Base-by-base conservation (phyloP, 23 red algal species). In the Gracilaria gracilis region DNA sequence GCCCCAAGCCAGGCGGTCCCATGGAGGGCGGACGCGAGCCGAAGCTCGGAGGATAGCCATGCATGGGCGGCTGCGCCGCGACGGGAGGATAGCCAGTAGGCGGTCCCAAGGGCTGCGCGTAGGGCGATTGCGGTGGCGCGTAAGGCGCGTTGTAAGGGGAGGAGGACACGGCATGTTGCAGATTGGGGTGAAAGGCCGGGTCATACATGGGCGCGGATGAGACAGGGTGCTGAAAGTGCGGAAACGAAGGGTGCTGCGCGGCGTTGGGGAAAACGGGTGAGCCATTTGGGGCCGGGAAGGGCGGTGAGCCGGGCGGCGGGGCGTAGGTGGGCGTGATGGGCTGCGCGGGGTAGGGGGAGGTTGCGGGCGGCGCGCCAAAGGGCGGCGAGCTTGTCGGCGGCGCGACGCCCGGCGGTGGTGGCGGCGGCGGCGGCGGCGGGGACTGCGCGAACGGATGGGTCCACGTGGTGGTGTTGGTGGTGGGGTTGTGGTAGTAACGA, bases 401-500 rank as follows among this genome's bases (percentile, higher is more conserved):
- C 42, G 81, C 24, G 11, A 37, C 8, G 0, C 9, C 47, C 2
- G 79, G 21, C 11, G 55, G 81, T 4, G 55, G 81, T 4, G 81
- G 55, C 7, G 81, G 57, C 9, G 81, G 58, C 4, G 81, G 42
- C n/a, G 81, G 58, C 28, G 57, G 23, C 0, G 42, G n/a, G 1
- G 27, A 34, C 9, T 53, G 44, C 28, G 47, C 12, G 19, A 20
- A 39, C 14, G 81, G 81, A 7, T 36, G 81, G 37, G 61, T 85
- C 81, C 81, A 85, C 5, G 57, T 48, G 59, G 81, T 85, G 59
- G 27, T 36, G 57, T 85, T 70, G 17, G 57, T 34, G 23, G 61
- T 55, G 20, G 57, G 20, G 59, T 85, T 85, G 61, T 85, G 81
- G 32, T 85, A 85, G 61, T 85, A 85, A 11, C 51, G 58, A 13